Evolutionary conservation across 2,329 filamentous ascomycete species (phyloP).

Genomic region (Juglanconis oblonga): DNA sequence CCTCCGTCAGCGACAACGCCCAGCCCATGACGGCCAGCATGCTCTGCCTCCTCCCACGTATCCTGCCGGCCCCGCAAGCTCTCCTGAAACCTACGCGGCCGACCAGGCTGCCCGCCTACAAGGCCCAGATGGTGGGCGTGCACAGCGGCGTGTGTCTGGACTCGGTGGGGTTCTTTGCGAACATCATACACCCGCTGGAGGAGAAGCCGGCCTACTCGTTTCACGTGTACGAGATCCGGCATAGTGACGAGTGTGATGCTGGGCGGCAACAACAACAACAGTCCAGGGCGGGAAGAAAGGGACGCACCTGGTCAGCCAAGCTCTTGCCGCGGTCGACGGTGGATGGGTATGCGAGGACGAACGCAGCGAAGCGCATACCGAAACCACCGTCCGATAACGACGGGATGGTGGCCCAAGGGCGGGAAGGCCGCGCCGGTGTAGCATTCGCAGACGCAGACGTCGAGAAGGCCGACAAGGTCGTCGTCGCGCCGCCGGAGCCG

Average conservation of each 20-base stretch:
- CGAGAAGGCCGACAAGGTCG: constrained; percentile 17
- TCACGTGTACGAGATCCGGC: constrained; percentile 45
- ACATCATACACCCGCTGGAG: constrained; percentile 57
- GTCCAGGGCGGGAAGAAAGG: not conserved
- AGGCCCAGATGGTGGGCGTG: constrained; percentile 56
- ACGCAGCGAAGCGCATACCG: not conserved
- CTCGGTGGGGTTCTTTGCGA: constrained; percentile 59
- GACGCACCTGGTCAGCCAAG: not conserved
- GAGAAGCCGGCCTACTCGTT: constrained; percentile 46
- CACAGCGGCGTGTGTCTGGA: constrained; percentile 53
- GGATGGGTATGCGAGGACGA: not conserved
- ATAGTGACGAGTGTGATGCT: constrained; percentile 32
- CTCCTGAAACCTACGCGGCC: constrained; percentile 56
- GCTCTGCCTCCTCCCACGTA: constrained; percentile 55
- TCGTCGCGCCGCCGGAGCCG: constrained; percentile 14
- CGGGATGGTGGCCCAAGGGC: not conserved
- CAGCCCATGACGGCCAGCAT: constrained; percentile 52
- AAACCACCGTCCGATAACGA: not conserved
- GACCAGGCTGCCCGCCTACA: constrained; percentile 51
- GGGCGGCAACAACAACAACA: not conserved
- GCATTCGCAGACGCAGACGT: constrained; percentile 7
- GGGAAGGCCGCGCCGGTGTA: not conserved
- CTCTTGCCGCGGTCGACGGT: not conserved
- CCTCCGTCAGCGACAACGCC: constrained; percentile 54
- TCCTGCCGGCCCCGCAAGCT: constrained; percentile 61